Evolutionary conservation across 2,329 filamentous ascomycete genomes (phyloP).

Genomic region (Aspergillus costaricaensis): DNA sequence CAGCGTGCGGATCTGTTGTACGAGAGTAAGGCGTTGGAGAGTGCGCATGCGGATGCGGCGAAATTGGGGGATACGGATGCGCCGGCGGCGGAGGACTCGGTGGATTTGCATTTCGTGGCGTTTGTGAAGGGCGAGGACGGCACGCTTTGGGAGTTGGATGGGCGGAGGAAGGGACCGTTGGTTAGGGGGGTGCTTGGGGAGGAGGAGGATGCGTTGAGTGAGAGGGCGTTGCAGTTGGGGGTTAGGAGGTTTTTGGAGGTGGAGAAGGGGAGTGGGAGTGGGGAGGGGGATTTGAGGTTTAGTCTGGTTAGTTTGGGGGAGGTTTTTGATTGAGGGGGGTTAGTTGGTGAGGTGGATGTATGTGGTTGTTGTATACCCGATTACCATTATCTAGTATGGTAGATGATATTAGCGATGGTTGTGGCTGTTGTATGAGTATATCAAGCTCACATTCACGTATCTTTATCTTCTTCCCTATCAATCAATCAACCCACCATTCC

Average conservation of each 20-base stretch:
- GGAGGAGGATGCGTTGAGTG: conserved; percentile 72
- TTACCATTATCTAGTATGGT: not conserved
- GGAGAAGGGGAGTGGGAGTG: conserved; percentile 59
- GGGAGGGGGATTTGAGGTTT: conserved; percentile 58
- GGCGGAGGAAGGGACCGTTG: conserved; percentile 70
- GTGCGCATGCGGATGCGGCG: conserved; percentile 77
- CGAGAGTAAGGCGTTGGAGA: conserved; percentile 71
- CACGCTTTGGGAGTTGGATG: conserved; percentile 79
- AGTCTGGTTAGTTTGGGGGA: conserved; percentile 63
- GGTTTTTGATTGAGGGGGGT: conserved; percentile 52
- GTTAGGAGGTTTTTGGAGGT: conserved; percentile 61
- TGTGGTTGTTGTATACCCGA: not conserved
- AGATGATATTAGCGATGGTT: not conserved
- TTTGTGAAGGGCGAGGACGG: conserved; percentile 78
- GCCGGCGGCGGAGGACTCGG: conserved; percentile 72
- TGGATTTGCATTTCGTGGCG: conserved; percentile 96
- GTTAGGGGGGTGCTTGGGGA: conserved; percentile 62
- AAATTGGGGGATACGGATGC: conserved; percentile 74
- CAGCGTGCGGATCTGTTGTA: conserved; percentile 76
- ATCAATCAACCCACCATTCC: conserved; percentile 49
- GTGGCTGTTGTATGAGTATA: not conserved
- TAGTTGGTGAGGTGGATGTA: not conserved
- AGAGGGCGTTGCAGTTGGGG: conserved; percentile 72
- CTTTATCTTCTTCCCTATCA: not conserved
- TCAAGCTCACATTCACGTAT: not conserved